These are phyloP conservation scores for Plasmodium inui DNA, from an alignment of 169 alveolate species.

Conservation along the genomic window DNA sequence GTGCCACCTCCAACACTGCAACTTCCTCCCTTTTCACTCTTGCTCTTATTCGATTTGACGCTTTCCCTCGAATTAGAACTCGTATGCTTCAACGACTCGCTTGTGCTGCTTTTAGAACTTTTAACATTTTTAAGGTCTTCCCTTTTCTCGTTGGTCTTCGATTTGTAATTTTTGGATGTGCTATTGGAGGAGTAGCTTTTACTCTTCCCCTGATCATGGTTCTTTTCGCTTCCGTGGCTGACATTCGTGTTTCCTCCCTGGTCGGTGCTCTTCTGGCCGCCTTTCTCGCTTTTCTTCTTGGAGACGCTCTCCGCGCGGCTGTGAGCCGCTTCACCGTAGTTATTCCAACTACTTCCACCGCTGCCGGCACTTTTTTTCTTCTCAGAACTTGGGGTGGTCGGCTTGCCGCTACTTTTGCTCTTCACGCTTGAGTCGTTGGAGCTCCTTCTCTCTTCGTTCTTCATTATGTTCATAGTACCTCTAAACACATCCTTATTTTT, in stretches of 20 bases:
- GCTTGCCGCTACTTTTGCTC: slow-evolving; percentile 8
- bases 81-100: neutral
- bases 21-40: neutral
- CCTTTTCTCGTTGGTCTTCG: neutral
- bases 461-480: slow-evolving; percentile 16
- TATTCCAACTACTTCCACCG: neutral
- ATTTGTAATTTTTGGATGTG: neutral
- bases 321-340: neutral
- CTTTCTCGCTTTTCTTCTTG: neutral
- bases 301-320: neutral
- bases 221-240: neutral
- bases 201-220: neutral
- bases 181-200: neutral
- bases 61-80: neutral
- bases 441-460: slow-evolving; percentile 10
- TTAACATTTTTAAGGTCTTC: neutral
- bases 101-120: neutral
- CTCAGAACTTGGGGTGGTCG: too few relatives aligned
- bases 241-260: neutral
- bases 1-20: neutral
- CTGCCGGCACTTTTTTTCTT: neutral
- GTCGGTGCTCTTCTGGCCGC: neutral
- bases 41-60: neutral
- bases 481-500: neutral
- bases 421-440: slow-evolving; percentile 14